phyloP scores from a whole-genome alignment of 257 asterid species.

The Solanum chilense region DNA sequence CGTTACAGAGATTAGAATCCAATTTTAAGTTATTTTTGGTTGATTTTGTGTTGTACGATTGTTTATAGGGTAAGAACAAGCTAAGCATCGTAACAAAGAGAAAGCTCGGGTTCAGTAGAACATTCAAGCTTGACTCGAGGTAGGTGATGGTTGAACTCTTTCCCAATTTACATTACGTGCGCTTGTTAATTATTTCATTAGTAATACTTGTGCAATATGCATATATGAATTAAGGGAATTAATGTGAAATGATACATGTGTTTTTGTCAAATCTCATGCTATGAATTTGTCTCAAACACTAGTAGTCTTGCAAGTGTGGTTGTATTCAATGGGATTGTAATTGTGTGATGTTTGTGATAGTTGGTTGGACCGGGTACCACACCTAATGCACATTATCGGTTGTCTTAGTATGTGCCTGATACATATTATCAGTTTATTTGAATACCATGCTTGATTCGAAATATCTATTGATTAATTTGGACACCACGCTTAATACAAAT shows the following conservation, averaged over 20 bases:
- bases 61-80: not conserved
- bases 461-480: no score
- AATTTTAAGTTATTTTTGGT: not conserved
- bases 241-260: no score
- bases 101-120: not conserved
- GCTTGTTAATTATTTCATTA: not conserved
- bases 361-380: not conserved
- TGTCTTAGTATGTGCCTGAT: rapidly evolving
- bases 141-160: not conserved
- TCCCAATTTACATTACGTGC: no score
- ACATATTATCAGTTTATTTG: no score
- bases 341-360: not conserved
- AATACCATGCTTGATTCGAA: no score
- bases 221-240: not conserved
- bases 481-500: no score
- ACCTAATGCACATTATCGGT: rapidly evolving
- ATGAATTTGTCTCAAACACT: not conserved
- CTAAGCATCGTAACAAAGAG: not conserved
- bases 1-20: not conserved
- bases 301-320: not conserved
- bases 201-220: not conserved
- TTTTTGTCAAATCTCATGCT: not conserved
- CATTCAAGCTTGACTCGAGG: not conserved
- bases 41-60: not conserved
- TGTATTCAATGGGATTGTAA: not conserved